A percentile compares a stretch with the other conserved stretches of the same genome.
Evolutionary conservation across 768 basidiomycete genomes (phyloP).

Genomic region (Phaffia tasmanica): DNA sequence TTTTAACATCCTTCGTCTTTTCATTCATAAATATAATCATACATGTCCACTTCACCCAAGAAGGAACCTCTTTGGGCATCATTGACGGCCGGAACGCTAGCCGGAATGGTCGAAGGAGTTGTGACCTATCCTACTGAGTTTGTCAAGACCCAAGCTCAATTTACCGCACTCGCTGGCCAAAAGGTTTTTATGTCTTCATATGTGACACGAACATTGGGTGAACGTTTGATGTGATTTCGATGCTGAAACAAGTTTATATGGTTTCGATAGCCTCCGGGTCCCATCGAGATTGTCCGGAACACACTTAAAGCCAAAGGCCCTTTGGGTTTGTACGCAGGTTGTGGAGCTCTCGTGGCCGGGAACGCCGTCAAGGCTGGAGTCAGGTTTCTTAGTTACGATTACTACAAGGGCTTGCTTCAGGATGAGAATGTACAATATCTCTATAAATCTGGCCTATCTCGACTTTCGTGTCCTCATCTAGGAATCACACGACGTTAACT

Average conservation of each 20-base stretch:
- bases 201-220: no score
- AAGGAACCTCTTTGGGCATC: slow-evolving; percentile 40
- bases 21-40: no score
- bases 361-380: slow-evolving; percentile 93
- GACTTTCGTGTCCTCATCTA: background rate
- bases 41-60: background rate
- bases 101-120: slow-evolving; percentile 75
- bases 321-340: slow-evolving; percentile 82
- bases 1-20: no score
- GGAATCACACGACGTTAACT: background rate
- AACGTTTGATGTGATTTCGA: no score
- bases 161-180: slow-evolving; percentile 56
- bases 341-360: slow-evolving; percentile 75
- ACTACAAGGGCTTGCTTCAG: slow-evolving; percentile 71
- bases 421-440: slow-evolving; percentile 58
- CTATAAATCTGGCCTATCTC: background rate
- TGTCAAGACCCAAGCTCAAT: slow-evolving; percentile 88
- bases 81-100: slow-evolving; percentile 77
- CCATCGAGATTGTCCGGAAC: slow-evolving; percentile 58
- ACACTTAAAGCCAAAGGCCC: slow-evolving; percentile 68
- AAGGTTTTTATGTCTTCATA: background rate
- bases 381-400: slow-evolving; percentile 86
- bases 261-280: slow-evolving; percentile 52
- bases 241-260: no score
- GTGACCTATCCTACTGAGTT: slow-evolving; percentile 41